Base-by-base conservation (phyloP, 768 basidiomycete species). In the Cytidiella melzeri region DNA sequence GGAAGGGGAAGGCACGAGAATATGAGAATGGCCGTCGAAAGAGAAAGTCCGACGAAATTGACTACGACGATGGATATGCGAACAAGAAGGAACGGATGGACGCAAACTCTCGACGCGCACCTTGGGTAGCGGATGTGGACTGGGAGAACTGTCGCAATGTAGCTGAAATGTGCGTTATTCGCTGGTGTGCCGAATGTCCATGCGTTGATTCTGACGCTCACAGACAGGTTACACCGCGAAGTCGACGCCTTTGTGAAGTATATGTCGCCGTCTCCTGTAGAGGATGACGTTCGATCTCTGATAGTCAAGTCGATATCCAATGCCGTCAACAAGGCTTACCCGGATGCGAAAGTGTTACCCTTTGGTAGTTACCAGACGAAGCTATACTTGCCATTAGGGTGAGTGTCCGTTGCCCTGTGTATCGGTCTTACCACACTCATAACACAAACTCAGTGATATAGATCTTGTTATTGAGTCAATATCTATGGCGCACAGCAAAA, bases 331-430 rank as follows among this genome's bases (percentile, higher is more conserved):
- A 58, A 66, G n/a, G 63, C 71, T 9, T 96, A 90, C 69, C 78
- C 83, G 0, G 91, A 94, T 58, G 92, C 92, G 7, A 68, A 74
- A 27, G 84, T 97, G 3, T 68, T 78, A 50, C 87, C 93, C 1
- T 99, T 98, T 64, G 96, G 96, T 19, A 92, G 87, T 61, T 95
- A 84, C 64, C 83, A 88, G 62, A 98, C 95, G 5, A 91, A 92
- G 60, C 71, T 98, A 12, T 99, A 98, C 64, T 76, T 98, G 19
- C 95, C 96, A 3, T 71, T 79, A 45, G 94, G 94, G 94, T 96
- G 65, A 61, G 87, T 69, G 25, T 43, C 24, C 3, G 20, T 5
- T 41, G 18, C 23, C 3, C 5, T n/a, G 25, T 50, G 34, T 27
- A 48, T 41, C 38, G 21, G 27, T 40, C 23, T 20, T 13, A 19